A percentile compares a stretch with the other conserved stretches of the same genome.
These are phyloP conservation scores for Cardiospermum halicacabum DNA, from an alignment of 345 rosid species.

Conservation along the genomic window DNA sequence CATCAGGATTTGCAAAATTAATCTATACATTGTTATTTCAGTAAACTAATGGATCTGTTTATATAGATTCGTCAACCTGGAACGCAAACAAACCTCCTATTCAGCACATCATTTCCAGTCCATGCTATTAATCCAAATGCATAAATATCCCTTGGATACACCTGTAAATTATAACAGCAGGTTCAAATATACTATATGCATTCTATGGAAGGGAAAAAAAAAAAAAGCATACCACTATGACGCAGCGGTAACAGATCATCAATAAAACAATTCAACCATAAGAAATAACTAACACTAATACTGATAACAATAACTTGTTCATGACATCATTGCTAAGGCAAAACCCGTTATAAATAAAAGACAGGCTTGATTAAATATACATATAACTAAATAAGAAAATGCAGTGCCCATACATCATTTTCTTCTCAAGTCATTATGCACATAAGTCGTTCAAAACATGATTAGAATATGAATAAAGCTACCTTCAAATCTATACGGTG, in stretches of 20 bases:
- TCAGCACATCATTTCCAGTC: conserved; percentile 94
- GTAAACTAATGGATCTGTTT: too few relatives aligned
- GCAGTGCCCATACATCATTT: neutral
- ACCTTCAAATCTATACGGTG: conserved; percentile 93
- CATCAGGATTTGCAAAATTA: neutral
- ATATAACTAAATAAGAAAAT: too few relatives aligned
- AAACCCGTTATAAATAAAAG: neutral
- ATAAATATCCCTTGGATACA: conserved; percentile 79
- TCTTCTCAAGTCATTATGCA: neutral
- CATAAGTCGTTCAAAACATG: neutral
- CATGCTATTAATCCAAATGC: conserved; percentile 91
- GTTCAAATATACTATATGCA: neutral
- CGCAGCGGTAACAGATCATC: neutral
- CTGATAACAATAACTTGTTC: neutral
- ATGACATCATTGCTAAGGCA: neutral
- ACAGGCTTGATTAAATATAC: neutral
- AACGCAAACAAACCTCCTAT: conserved; percentile 57
- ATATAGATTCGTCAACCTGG: neutral
- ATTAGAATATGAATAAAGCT: neutral
- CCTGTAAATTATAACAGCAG: conserved; percentile 35
- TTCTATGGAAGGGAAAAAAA: too few relatives aligned
- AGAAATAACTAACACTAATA: neutral
- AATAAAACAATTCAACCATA: neutral
- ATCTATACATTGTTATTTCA: neutral
- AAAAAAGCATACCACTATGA: too few relatives aligned